Evolutionary conservation across 139 green algal genomes (phyloP), one percentile per base, ranked within the genome.

Genomic region (Haematococcus sp.): DNA sequence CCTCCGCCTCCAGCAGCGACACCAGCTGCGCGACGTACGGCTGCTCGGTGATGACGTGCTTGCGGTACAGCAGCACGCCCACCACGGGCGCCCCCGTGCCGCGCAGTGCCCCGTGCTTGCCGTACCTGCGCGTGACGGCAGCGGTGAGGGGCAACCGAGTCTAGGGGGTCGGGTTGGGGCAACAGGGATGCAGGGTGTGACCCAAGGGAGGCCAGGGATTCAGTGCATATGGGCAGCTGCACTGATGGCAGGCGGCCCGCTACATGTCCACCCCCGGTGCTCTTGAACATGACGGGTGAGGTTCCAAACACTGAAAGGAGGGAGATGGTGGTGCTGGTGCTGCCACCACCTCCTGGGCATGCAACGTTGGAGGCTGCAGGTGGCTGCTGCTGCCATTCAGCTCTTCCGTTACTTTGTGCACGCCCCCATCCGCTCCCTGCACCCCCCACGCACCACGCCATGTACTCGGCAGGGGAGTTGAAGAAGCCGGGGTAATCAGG

Each of bases 31-130:
- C 33, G 58, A 98, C 91, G 87, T 98, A 97, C 61, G 54, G 60
- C 80, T 91, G 85, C 58, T 87, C 76, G 2, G 94, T 99, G 69
- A 99, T 96, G 63, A 99, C 96, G 79, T 99, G 96, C 85, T 99
- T 99, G 74, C 96, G 87, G 86, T 98, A 99, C 71, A 99, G 86
- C 76, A 99, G 87, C 54, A 98, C 80, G 3, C 82, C 95, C 40
- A 97, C 94, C 49, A 88, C 81, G 19, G 94, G 93, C 1, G 90
- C 89, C 49, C 71, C 69, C 51, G 74, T 33, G 70, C 76, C 34
- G 30, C 58, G 33, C 69, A 86, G 64, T 23, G 81, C 76, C 0
- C 81, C 81, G 4, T 81, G 2, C 56, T 55, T 63, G n/a, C 40
- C 35, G 66, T 86, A 86, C 51, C 49, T 66, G 68, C 19, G 51